These are phyloP conservation scores for Hypericum perforatum DNA, from an alignment of 345 rosid genomes.

Conservation along the genomic window DNA sequence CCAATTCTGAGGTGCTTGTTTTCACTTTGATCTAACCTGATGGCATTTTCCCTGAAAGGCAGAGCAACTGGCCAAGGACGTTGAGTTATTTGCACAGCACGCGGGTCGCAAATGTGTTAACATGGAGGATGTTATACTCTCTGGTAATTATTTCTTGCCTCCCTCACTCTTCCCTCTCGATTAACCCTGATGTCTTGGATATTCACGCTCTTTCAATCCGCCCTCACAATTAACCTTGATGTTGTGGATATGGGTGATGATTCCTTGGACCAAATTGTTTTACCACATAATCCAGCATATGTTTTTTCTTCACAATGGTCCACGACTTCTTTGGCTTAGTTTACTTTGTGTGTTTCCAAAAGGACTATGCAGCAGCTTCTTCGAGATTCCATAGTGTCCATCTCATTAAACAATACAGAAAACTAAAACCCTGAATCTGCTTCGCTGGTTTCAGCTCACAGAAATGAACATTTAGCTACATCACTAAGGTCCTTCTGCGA, in stretches of 20 bases:
- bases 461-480: constrained; percentile 55
- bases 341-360: neutral
- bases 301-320: too few relatives aligned
- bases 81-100: constrained; percentile 81
- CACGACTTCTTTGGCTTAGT: neutral
- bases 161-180: too few relatives aligned
- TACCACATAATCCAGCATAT: too few relatives aligned
- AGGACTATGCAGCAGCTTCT: too few relatives aligned
- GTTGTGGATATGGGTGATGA: neutral
- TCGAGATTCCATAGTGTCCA: too few relatives aligned
- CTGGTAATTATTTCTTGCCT: constrained; percentile 35
- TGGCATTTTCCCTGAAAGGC: constrained; percentile 14
- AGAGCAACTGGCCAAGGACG: constrained; percentile 71
- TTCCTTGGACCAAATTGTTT: neutral
- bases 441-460: constrained; percentile 52
- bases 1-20: too few relatives aligned
- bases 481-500: constrained; percentile 51
- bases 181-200: too few relatives aligned
- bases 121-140: constrained; percentile 75
- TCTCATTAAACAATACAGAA: too few relatives aligned
- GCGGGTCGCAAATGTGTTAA: constrained; percentile 80
- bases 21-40: neutral
- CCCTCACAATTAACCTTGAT: too few relatives aligned
- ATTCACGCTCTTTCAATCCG: too few relatives aligned
- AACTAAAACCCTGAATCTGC: too few relatives aligned